Conservation (phyloP, 2,329 filamentous ascomycete species). For the Botryotinia convoluta region DNA sequence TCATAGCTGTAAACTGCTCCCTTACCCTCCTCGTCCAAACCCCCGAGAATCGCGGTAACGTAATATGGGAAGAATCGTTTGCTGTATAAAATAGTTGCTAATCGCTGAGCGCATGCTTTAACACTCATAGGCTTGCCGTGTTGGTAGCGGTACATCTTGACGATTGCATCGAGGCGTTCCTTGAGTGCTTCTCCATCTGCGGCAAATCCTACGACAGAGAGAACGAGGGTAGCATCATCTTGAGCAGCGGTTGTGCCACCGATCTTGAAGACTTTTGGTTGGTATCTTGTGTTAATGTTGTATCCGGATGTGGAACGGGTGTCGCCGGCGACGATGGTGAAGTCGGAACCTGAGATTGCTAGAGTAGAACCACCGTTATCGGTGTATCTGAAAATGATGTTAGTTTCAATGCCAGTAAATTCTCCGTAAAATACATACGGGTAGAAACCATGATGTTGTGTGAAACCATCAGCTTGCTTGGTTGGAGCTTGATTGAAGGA, state of each 20-base stretch:
- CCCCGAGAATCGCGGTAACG: constrained; percentile 88
- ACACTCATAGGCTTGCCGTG: constrained; percentile 96
- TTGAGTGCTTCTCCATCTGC: constrained; percentile 92
- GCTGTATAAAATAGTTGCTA: constrained; percentile 92
- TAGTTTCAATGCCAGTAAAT: background rate
- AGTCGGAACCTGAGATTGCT: constrained; percentile 89
- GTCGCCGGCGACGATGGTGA: constrained; percentile 95
- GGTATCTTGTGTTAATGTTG: constrained; percentile 97
- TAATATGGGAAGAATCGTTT: constrained; percentile 99
- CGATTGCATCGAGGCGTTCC: constrained; percentile 88
- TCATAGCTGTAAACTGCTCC: constrained; percentile 97
- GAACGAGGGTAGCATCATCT: constrained; percentile 78
- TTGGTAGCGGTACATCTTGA: constrained; percentile 99
- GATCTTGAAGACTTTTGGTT: constrained; percentile 96
- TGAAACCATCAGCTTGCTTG: constrained; percentile 49
- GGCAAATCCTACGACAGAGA: constrained; percentile 93
- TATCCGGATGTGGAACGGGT: constrained; percentile 94
- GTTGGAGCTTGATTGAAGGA: constrained; percentile 62
- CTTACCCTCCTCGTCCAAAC: constrained; percentile 89
- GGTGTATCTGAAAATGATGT: constrained; percentile 70
- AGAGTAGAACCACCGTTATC: constrained; percentile 97
- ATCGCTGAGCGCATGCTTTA: constrained; percentile 88
- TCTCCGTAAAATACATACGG: constrained; percentile 61
- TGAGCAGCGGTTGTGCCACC: constrained; percentile 86
- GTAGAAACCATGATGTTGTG: constrained; percentile 81